A percentile compares a stretch with the other conserved stretches of the same genome.
phyloP scores from a whole-genome alignment of 495 filamentous ascomycete genomes.

The Echria macrotheca region DNA sequence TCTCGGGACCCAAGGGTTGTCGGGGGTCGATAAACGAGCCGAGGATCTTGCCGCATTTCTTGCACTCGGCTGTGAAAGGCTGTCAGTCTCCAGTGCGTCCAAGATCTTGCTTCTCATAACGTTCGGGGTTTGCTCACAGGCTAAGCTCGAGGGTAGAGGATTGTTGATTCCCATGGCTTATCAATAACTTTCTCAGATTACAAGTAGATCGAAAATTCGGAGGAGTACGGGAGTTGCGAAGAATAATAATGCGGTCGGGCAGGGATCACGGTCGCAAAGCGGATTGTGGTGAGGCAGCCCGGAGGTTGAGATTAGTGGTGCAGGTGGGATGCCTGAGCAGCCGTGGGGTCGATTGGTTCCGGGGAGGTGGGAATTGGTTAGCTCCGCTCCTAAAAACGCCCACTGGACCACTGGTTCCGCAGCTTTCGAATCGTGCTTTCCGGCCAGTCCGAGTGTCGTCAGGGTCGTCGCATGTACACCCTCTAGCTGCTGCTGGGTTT shows the following conservation, averaged over 20 bases:
- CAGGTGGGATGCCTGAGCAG: slow-evolving; percentile 1
- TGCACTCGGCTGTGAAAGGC: slow-evolving; percentile 66
- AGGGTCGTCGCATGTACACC: too few species aligned
- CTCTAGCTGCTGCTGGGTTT: too few species aligned
- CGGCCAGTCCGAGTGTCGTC: too few species aligned
- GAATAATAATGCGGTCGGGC: not conserved
- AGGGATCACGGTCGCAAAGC: too few species aligned
- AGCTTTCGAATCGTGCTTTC: too few species aligned
- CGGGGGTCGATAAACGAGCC: slow-evolving; percentile 90
- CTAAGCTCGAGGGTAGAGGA: slow-evolving; percentile 53
- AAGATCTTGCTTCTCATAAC: too few species aligned
- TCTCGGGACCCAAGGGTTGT: slow-evolving; percentile 94
- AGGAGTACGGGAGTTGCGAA: not conserved
- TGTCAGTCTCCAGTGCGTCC: slow-evolving; percentile 11
- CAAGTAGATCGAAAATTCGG: not conserved
- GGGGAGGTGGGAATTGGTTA: too few species aligned
- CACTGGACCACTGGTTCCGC: not conserved
- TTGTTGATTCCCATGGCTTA: slow-evolving; percentile 55
- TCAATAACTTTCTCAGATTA: too few species aligned
- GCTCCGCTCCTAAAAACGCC: too few species aligned
- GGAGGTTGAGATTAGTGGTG: not conserved
- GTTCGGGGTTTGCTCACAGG: slow-evolving; percentile 45
- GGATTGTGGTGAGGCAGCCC: slow-evolving; percentile 9
- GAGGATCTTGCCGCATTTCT: slow-evolving; percentile 87
- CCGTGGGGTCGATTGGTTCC: too few species aligned